phyloP scores from a whole-genome alignment of 2,329 filamentous ascomycete genomes.

The Akanthomyces uredinophilus region DNA sequence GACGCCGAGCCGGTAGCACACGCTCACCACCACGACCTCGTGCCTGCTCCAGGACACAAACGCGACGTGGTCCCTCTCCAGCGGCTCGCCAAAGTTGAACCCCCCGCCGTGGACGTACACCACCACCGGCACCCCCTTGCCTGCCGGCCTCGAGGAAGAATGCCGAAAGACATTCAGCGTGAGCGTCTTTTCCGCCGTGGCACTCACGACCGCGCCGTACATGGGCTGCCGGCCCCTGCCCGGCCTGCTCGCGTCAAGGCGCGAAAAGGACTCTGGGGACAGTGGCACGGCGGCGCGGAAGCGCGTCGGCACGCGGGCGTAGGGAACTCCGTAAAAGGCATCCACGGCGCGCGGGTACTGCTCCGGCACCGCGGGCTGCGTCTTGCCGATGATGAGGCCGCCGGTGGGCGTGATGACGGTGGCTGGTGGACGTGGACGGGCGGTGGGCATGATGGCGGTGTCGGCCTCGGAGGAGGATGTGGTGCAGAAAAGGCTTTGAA shows the following conservation, averaged over 20 bases:
- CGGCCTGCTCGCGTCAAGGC: slow-evolving; percentile 30
- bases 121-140: slow-evolving; percentile 37
- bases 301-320: slow-evolving; percentile 39
- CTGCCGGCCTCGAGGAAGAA: slow-evolving; percentile 23
- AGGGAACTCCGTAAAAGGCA: slow-evolving; percentile 46
- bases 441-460: background rate
- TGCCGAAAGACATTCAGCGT: slow-evolving; percentile 46
- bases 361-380: slow-evolving; percentile 18
- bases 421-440: background rate
- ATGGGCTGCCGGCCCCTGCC: slow-evolving; percentile 26
- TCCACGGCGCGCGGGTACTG: slow-evolving; percentile 38
- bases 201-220: slow-evolving; percentile 20
- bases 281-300: slow-evolving; percentile 39
- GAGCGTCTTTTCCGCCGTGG: slow-evolving; percentile 47
- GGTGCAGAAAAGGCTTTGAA: background rate
- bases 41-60: slow-evolving; percentile 51
- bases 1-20: slow-evolving; percentile 60
- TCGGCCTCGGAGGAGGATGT: background rate
- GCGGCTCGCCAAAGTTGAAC: slow-evolving; percentile 51
- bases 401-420: slow-evolving; percentile 19
- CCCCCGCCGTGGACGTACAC: slow-evolving; percentile 60
- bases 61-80: slow-evolving; percentile 54
- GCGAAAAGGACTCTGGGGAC: slow-evolving; percentile 13
- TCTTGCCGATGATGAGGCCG: slow-evolving; percentile 22
- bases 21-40: slow-evolving; percentile 50